Evolutionary conservation across 192 early-diverging fungal genomes (phyloP).

Genomic region (Pilaira anomala): DNA sequence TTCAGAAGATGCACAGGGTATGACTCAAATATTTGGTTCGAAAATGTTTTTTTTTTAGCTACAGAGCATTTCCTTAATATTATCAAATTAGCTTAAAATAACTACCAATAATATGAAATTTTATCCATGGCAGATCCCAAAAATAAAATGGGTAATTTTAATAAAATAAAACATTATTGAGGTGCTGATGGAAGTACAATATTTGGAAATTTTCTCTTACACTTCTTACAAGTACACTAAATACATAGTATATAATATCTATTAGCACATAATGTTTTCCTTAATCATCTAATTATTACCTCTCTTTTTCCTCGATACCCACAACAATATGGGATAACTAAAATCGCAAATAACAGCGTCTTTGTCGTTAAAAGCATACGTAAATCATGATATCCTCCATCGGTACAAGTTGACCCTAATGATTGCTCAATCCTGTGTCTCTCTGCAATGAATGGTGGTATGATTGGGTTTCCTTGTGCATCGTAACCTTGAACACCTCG

Average conservation of each 20-base stretch:
- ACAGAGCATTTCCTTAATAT: too few species aligned
- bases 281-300: constrained; percentile 12
- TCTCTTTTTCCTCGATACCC: constrained; percentile 26
- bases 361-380: constrained; percentile 33
- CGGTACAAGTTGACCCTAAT: constrained; percentile 20
- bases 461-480: constrained; percentile 11
- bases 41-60: too few species aligned
- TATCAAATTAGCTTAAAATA: too few species aligned
- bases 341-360: constrained; percentile 18
- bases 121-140: too few species aligned
- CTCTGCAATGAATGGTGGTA: constrained; percentile 22
- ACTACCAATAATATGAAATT: too few species aligned
- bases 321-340: constrained; percentile 32
- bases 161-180: background rate
- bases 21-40: too few species aligned
- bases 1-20: too few species aligned
- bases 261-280: background rate
- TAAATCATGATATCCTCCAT: constrained; percentile 23
- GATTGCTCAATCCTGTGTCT: constrained; percentile 28
- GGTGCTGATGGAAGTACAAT: constrained; percentile 15
- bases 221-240: constrained; percentile 32
- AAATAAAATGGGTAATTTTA: too few species aligned
- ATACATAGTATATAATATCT: background rate
- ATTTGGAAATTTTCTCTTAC: constrained; percentile 21
- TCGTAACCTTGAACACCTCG: constrained; percentile 15